A percentile compares a stretch with the other conserved stretches of the same genome.
Conservation (phyloP, 2,329 filamentous ascomycete species). For the Bipolaris victoriae region DNA sequence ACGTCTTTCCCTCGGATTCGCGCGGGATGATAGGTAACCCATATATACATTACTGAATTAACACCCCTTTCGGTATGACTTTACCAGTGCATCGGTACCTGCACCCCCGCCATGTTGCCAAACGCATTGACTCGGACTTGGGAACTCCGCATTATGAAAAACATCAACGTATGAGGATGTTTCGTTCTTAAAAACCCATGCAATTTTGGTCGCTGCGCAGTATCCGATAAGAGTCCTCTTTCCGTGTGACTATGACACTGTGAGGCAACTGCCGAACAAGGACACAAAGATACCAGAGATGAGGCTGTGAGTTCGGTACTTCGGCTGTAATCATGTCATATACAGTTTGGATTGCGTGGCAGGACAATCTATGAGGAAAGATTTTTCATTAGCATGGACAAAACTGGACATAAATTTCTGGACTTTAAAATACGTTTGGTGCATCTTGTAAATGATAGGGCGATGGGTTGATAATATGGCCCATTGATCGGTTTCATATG, state of each 20-base stretch:
- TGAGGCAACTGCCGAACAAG: no score
- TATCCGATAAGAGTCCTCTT: no score
- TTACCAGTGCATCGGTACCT: neutral
- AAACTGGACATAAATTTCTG: neutral
- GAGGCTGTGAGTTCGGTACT: neutral
- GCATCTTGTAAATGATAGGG: neutral
- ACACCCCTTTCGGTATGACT: neutral
- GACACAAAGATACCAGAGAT: no score
- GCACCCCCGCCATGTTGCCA: neutral
- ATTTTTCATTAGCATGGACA: neutral
- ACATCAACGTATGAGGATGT: no score
- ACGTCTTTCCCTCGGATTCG: neutral
- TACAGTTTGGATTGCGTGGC: neutral
- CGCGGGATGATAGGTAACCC: neutral
- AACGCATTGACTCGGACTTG: neutral
- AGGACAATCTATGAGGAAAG: no score
- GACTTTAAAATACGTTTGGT: neutral
- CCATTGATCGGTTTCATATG: neutral
- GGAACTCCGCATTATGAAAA: neutral
- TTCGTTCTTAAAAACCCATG: no score
- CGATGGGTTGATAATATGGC: constrained; percentile 3
- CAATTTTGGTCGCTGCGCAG: no score
- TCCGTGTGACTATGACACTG: no score
- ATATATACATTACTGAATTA: neutral
- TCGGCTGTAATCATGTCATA: neutral